These are phyloP conservation scores for Ogataea glucozyma DNA, from an alignment of 805 yeast genomes.

Conservation along the genomic window DNA sequence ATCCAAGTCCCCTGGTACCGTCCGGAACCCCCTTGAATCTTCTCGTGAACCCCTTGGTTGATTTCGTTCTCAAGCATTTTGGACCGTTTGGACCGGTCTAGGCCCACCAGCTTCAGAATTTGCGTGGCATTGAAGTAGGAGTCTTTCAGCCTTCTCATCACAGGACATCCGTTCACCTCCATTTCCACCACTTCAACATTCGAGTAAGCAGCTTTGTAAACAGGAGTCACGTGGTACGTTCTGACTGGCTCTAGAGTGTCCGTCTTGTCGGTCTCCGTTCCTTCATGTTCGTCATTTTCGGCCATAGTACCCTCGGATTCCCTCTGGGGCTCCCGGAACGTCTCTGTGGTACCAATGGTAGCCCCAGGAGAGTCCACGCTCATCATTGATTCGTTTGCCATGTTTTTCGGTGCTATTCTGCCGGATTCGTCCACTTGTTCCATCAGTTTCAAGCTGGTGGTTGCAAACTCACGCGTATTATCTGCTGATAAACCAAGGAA, in stretches of 20 bases:
- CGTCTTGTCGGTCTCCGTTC: too few relatives aligned
- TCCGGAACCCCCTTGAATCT: conserved; percentile 75
- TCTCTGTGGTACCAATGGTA: not conserved
- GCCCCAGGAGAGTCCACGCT: conserved; percentile 12
- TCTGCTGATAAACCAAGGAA: too few relatives aligned
- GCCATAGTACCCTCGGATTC: not conserved
- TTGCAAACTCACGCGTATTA: too few relatives aligned
- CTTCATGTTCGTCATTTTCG: too few relatives aligned
- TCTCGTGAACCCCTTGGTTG: conserved; percentile 63
- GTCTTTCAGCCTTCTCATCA: conserved; percentile 65
- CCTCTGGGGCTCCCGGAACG: too few relatives aligned
- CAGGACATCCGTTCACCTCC: conserved; percentile 59
- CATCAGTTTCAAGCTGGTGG: too few relatives aligned
- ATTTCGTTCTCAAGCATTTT: conserved; percentile 65
- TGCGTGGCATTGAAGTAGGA: conserved; percentile 74
- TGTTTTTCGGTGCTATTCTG: too few relatives aligned
- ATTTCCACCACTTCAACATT: conserved; percentile 62
- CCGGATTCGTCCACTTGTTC: too few relatives aligned
- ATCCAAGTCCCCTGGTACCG: conserved; percentile 77
- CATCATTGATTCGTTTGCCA: conserved; percentile 14
- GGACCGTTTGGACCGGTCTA: conserved; percentile 64
- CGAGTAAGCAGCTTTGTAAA: conserved; percentile 64
- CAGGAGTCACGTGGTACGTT: conserved; percentile 29
- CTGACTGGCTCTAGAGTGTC: too few relatives aligned
- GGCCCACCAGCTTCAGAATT: conserved; percentile 64